These are phyloP conservation scores for Suhomyces taliae DNA, from an alignment of 1,139 yeast species.

Conservation along the genomic window DNA sequence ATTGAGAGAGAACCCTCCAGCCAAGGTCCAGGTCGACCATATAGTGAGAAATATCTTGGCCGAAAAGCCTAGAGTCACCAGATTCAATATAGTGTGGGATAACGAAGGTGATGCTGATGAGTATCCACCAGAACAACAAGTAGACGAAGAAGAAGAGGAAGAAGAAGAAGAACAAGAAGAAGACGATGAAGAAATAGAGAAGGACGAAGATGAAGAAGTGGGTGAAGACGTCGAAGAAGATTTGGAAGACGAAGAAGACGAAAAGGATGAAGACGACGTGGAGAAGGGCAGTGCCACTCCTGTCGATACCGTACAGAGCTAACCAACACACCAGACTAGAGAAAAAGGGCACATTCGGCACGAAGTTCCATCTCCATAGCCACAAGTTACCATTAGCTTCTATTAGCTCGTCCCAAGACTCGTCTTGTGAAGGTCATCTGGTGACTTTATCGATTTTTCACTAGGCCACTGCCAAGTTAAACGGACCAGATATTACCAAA, in stretches of 20 bases:
- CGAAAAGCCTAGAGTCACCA: slow-evolving; percentile 95
- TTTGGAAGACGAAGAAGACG: slow-evolving; percentile 20
- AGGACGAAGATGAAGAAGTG: slow-evolving; percentile 29
- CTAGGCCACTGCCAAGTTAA: too few relatives aligned
- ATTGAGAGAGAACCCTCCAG: slow-evolving; percentile 89
- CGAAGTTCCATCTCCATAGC: too few relatives aligned
- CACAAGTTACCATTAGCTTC: too few relatives aligned
- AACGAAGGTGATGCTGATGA: slow-evolving; percentile 64
- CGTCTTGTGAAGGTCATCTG: too few relatives aligned
- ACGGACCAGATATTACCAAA: too few relatives aligned
- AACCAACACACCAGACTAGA: neutral
- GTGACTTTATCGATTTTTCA: too few relatives aligned
- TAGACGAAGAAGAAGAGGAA: slow-evolving; percentile 53
- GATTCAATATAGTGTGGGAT: slow-evolving; percentile 96
- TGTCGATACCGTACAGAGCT: slow-evolving; percentile 15
- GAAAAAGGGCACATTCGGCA: too few relatives aligned
- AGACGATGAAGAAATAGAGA: slow-evolving; percentile 52
- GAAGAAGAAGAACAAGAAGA: slow-evolving; percentile 54
- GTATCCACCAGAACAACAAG: slow-evolving; percentile 61
- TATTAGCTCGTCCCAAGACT: too few relatives aligned
- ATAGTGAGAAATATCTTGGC: slow-evolving; percentile 93
- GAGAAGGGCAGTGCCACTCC: slow-evolving; percentile 22
- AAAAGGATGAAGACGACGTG: slow-evolving; percentile 4
- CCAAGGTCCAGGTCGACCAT: slow-evolving; percentile 89
- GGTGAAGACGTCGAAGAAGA: slow-evolving; percentile 37